Percentiles rank a stretch among this genome's conserved stretches.
phyloP scores from a whole-genome alignment of 768 basidiomycete species.

The Xerocomus spinulosus region DNA sequence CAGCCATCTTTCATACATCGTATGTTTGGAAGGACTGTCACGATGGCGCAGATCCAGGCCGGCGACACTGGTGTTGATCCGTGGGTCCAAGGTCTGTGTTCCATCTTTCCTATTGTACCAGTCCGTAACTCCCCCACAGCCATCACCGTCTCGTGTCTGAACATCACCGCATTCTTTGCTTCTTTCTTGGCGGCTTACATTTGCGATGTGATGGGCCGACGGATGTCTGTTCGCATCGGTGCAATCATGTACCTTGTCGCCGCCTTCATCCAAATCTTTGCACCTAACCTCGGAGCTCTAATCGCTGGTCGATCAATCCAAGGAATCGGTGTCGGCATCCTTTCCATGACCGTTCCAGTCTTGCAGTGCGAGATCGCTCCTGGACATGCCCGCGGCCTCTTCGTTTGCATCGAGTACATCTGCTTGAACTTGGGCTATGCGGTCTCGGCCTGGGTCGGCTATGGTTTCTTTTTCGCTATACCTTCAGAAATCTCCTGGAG shows the following conservation, averaged over 20 bases:
- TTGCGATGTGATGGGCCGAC: conserved; percentile 47
- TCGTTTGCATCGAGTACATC: conserved; percentile 51
- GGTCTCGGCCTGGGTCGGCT: conserved; percentile 46
- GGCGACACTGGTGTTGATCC: conserved; percentile 42
- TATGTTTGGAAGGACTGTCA: conserved; percentile 45
- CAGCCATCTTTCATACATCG: conserved; percentile 48
- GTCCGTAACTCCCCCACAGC: conserved; percentile 27
- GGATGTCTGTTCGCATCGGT: conserved; percentile 47
- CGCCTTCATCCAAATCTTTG: conserved; percentile 46
- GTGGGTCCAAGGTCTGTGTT: conserved; percentile 44
- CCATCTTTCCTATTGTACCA: not conserved
- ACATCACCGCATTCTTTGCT: conserved; percentile 46
- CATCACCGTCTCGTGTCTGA: conserved; percentile 46
- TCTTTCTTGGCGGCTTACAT: conserved; percentile 45
- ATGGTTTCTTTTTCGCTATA: conserved; percentile 44
- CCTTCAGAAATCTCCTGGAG: conserved; percentile 50
- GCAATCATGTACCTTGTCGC: conserved; percentile 46
- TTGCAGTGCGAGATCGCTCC: conserved; percentile 48
- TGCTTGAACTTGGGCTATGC: conserved; percentile 50
- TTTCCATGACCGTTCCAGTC: conserved; percentile 48
- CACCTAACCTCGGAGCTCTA: conserved; percentile 39
- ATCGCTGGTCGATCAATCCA: conserved; percentile 44
- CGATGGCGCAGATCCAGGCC: conserved; percentile 40
- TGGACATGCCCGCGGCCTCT: conserved; percentile 45
- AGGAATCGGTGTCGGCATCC: conserved; percentile 46